These are phyloP conservation scores for Candida sanyaensis DNA, from an alignment of 1,139 yeast genomes.

Conservation along the genomic window DNA sequence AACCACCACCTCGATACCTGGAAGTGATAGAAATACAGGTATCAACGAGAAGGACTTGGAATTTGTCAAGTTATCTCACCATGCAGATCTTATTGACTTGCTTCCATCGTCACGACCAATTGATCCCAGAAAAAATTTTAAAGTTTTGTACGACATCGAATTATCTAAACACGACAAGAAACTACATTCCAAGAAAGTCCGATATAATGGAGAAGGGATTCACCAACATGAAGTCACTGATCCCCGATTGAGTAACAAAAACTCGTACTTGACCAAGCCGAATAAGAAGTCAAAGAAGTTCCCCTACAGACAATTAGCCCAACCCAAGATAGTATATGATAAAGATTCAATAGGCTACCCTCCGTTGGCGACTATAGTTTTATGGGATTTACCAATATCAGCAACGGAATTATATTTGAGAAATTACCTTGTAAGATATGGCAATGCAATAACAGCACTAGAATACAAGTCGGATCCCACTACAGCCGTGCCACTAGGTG, in stretches of 20 bases:
- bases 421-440: slow-evolving; percentile 61
- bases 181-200: slow-evolving; percentile 39
- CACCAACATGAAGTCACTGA: slow-evolving; percentile 23
- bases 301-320: slow-evolving; percentile 50
- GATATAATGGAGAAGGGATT: slow-evolving; percentile 35
- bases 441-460: slow-evolving; percentile 54
- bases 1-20: slow-evolving; percentile 11
- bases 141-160: slow-evolving; percentile 64
- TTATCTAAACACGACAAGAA: slow-evolving; percentile 32
- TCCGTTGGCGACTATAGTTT: slow-evolving; percentile 69
- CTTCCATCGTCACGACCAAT: slow-evolving; percentile 16
- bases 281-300: slow-evolving; percentile 44
- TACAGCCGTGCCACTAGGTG: slow-evolving; percentile 79
- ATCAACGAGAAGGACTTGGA: slow-evolving; percentile 32
- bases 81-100: slow-evolving; percentile 22
- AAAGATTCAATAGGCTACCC: slow-evolving; percentile 74
- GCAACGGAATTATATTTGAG: slow-evolving; percentile 49
- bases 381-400: slow-evolving; percentile 61
- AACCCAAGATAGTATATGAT: slow-evolving; percentile 62
- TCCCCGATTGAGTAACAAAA: slow-evolving; percentile 34
- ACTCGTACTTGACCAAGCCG: slow-evolving; percentile 40
- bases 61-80: slow-evolving; percentile 34
- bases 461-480: slow-evolving; percentile 69
- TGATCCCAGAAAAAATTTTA: slow-evolving; percentile 34
- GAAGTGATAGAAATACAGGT: slow-evolving; percentile 37